Percentiles rank a stretch among this genome's conserved stretches.
Evolutionary conservation across 768 basidiomycete genomes (phyloP).

Genomic region (Leccinellum rugosiceps): DNA sequence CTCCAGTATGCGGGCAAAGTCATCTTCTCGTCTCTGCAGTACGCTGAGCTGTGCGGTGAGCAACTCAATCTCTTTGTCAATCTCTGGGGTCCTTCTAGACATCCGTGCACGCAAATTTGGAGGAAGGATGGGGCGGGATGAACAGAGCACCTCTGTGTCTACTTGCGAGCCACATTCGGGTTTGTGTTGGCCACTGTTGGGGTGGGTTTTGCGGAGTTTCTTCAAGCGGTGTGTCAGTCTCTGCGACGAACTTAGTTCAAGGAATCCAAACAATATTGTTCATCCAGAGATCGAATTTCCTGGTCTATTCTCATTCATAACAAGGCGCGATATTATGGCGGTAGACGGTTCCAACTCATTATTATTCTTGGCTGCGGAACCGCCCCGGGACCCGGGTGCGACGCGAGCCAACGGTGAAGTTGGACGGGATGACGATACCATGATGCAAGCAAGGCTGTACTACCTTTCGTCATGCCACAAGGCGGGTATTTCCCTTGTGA

Average conservation of each 20-base stretch:
- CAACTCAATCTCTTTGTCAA: conserved; percentile 37
- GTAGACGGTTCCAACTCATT: neutral
- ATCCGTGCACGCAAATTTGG: conserved; percentile 9
- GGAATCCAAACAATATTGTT: neutral
- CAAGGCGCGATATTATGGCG: neutral
- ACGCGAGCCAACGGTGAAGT: neutral
- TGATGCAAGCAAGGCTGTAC: neutral
- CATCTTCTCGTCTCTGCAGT: conserved; percentile 37
- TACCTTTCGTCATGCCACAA: neutral
- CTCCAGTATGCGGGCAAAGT: conserved; percentile 39
- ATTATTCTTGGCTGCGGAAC: neutral
- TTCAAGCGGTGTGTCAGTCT: neutral
- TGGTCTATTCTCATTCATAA: neutral
- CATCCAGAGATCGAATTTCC: neutral
- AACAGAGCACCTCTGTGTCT: neutral
- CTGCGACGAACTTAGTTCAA: neutral
- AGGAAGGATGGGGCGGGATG: neutral
- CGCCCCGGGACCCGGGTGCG: neutral
- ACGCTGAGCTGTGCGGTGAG: conserved; percentile 38
- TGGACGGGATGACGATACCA: neutral
- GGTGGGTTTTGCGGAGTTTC: neutral
- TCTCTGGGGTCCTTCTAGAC: conserved; percentile 17
- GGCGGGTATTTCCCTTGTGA: neutral
- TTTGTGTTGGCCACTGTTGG: neutral
- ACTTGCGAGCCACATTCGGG: neutral